Base-by-base conservation (phyloP, 352 stramenopile species). In the Phytophthora podocarpi region DNA sequence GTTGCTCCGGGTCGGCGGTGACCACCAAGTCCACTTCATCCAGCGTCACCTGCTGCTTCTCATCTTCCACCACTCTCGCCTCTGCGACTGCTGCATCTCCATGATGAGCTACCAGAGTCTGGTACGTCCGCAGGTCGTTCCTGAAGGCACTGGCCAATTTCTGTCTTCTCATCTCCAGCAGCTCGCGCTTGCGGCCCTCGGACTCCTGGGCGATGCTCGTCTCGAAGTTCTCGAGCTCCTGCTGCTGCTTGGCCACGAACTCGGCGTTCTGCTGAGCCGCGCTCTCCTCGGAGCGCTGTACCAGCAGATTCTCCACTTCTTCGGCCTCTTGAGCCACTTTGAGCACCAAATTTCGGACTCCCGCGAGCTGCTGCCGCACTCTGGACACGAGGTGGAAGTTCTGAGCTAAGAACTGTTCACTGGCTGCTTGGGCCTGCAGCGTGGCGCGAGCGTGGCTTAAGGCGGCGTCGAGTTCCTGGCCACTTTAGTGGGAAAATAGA, bases 111-210 rank as follows among this genome's bases (percentile, higher is more conserved):
- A 89, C 67, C 11, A 93, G 59, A 49, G 83, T 88, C 64, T 92
- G 84, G 59, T 95, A 95, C 28, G 82, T 91, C 63, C 77, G 73
- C 39, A 95, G 66, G 41, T 95, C 87, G 46, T 90, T 86, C 47
- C 75, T 61, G 58, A 95, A 93, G 12, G 82, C 83, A 15, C 75
- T 74, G 9, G 76, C 78, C 13, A 93, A 59, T 24, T 74, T 72
- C 41, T 87, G 64, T 1, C 84, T 76, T 24, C 79, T 72, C 40
- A 72, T 72, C 43, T 90, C 78, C 12, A 91, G 66, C 18, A 89
- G 26, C 53, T 87, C 71, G 11, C 72, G 70, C 51, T 76, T 87
- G 8, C 82, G 74, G 4, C 74, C 70, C 32, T 93, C 82, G 21
- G 89, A 91, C 57, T 91, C 78, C 26, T 73, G 47, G 23, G 89